Percentiles rank a stretch among this genome's conserved stretches.
phyloP scores from a whole-genome alignment of 1,284 basidiomycete genomes.

The Trametes hirsuta region DNA sequence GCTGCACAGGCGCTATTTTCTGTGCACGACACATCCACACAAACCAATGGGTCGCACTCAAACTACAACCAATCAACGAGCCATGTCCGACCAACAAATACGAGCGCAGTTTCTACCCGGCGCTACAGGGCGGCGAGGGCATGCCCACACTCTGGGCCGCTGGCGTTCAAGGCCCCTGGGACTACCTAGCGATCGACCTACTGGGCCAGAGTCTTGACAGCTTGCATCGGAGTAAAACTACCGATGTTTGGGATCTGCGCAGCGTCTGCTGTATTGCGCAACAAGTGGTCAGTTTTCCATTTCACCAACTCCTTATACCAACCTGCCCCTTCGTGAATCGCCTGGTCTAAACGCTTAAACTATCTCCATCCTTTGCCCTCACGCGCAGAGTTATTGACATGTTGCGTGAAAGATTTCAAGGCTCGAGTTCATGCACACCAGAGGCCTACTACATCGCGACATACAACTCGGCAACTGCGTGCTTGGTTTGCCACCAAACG shows the following conservation, averaged over 20 bases:
- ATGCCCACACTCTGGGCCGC: conserved; percentile 70
- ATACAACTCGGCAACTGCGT: conserved; percentile 78
- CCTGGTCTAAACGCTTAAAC: conserved; percentile 9
- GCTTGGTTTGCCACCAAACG: conserved; percentile 57
- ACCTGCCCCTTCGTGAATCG: background rate
- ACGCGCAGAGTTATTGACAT: conserved; percentile 9
- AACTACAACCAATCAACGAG: conserved; percentile 66
- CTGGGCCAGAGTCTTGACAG: conserved; percentile 70
- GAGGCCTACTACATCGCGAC: conserved; percentile 73
- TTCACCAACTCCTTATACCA: background rate
- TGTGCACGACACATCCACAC: conserved; percentile 59
- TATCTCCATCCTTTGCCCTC: background rate
- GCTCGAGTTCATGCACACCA: conserved; percentile 71
- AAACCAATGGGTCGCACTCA: conserved; percentile 65
- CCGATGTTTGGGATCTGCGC: conserved; percentile 63
- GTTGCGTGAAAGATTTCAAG: conserved; percentile 55
- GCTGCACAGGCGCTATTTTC: conserved; percentile 63
- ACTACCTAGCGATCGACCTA: conserved; percentile 75
- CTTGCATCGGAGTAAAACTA: conserved; percentile 57
- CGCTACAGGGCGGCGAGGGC: conserved; percentile 69
- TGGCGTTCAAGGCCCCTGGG: conserved; percentile 63
- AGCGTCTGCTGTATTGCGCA: conserved; percentile 74
- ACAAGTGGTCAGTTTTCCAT: conserved; percentile 59
- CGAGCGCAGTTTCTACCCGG: conserved; percentile 70
- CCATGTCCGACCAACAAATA: conserved; percentile 76